A percentile compares a stretch with the other conserved stretches of the same genome.
Evolutionary conservation across 2,329 filamentous ascomycete genomes (phyloP).

Genomic region (Ceratocystis albifundus): DNA sequence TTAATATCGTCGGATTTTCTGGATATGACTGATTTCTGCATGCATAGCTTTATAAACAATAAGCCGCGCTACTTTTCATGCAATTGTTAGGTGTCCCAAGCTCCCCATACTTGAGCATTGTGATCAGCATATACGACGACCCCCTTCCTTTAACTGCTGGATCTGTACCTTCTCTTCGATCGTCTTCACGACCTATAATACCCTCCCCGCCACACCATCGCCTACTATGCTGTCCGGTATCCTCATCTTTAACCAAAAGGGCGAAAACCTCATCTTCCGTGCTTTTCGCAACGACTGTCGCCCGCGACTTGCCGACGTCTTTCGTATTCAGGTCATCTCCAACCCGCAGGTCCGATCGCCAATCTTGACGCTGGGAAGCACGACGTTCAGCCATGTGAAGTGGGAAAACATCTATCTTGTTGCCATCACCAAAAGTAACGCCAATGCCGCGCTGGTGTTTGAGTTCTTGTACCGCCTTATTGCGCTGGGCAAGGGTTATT

Average conservation of each 20-base stretch:
- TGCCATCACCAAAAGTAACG: conserved; percentile 96
- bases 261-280: conserved; percentile 98
- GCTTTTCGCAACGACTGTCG: conserved; percentile 98
- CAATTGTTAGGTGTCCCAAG: not conserved
- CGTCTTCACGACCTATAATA: not conserved
- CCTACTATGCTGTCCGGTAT: conserved; percentile 80
- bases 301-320: conserved; percentile 93
- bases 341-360: conserved; percentile 96
- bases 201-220: not conserved
- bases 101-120: not conserved
- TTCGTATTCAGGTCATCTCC: conserved; percentile 98
- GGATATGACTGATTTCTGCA: not conserved
- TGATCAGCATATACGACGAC: not conserved
- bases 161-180: not conserved
- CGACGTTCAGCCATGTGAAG: conserved; percentile 98
- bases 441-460: conserved; percentile 94
- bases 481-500: conserved; percentile 83
- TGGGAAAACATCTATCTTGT: conserved; percentile 99
- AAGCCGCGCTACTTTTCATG: conserved; percentile 6
- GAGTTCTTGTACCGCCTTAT: conserved; percentile 94
- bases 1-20: not conserved
- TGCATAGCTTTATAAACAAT: not conserved
- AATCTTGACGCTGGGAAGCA: conserved; percentile 91
- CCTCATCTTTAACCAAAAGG: conserved; percentile 98
- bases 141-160: not conserved